Percentiles rank a stretch among this genome's conserved stretches.
Evolutionary conservation across 1,284 basidiomycete genomes (phyloP).

Genomic region (Phellopilus nigrolimitatus): DNA sequence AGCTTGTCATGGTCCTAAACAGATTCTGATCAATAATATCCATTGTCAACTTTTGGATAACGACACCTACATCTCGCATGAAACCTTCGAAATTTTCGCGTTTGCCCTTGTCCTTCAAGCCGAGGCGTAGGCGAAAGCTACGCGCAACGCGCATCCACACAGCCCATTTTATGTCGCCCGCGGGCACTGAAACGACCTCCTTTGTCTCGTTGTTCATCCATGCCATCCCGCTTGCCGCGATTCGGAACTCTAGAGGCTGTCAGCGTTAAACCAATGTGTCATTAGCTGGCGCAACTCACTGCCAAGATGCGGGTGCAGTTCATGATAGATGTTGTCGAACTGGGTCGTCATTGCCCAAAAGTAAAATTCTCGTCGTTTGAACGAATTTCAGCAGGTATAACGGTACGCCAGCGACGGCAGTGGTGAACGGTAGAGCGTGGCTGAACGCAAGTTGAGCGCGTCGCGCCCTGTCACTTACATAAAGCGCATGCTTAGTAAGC

Average conservation of each 20-base stretch:
- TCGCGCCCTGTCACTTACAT: slow-evolving; percentile 7
- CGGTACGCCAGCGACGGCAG: background rate
- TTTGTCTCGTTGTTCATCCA: slow-evolving; percentile 81
- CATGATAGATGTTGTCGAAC: slow-evolving; percentile 47
- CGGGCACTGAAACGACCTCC: slow-evolving; percentile 60
- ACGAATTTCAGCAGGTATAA: too few relatives aligned
- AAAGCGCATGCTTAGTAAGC: background rate
- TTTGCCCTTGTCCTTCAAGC: slow-evolving; percentile 68
- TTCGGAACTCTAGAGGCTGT: slow-evolving; percentile 68
- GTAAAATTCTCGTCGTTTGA: too few relatives aligned
- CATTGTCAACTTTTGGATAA: slow-evolving; percentile 1
- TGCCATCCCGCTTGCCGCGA: slow-evolving; percentile 85
- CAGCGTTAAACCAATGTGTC: slow-evolving; percentile 1
- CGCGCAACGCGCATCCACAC: slow-evolving; percentile 92
- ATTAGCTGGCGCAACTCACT: slow-evolving; percentile 33
- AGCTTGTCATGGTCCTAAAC: slow-evolving; percentile 79
- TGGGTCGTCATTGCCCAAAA: slow-evolving; percentile 32
- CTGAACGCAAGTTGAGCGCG: background rate
- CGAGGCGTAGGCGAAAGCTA: slow-evolving; percentile 85
- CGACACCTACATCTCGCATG: slow-evolving; percentile 67
- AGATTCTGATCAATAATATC: slow-evolving; percentile 1
- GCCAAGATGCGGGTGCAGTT: slow-evolving; percentile 40
- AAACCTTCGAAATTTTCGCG: slow-evolving; percentile 92
- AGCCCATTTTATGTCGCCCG: slow-evolving; percentile 79
- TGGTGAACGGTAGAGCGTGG: background rate